A percentile compares a stretch with the other conserved stretches of the same genome.
Conservation (phyloP, 2,329 filamentous ascomycete species). For the Amesomyces nigricolor region DNA sequence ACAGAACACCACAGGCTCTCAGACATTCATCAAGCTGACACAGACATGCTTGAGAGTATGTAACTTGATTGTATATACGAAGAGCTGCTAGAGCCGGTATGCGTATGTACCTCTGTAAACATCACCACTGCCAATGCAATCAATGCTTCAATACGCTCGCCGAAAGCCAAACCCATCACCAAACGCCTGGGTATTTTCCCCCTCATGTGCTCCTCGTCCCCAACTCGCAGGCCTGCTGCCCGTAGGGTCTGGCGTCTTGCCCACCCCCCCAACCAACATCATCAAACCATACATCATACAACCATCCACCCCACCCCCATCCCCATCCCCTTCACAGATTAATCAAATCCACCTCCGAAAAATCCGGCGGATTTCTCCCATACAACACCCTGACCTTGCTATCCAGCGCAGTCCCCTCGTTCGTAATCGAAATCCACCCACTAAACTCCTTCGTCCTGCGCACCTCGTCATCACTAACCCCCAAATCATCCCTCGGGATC, state of each 20-base stretch:
- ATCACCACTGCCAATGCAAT: neutral
- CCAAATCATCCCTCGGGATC: conserved; percentile 87
- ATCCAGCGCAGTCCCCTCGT: conserved; percentile 84
- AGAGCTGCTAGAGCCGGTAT: neutral
- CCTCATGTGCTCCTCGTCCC: neutral
- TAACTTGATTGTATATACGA: neutral
- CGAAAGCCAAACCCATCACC: neutral
- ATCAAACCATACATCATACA: neutral
- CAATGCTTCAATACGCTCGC: neutral
- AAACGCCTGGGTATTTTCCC: conserved; percentile 13
- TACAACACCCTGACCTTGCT: conserved; percentile 78
- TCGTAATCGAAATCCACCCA: conserved; percentile 84
- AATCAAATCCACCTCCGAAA: conserved; percentile 82
- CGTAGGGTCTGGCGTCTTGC: no score
- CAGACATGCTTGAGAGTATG: neutral
- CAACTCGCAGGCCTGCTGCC: neutral
- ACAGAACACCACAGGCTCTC: no score
- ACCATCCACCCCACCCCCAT: neutral
- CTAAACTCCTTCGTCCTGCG: conserved; percentile 69
- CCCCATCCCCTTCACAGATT: conserved; percentile 48
- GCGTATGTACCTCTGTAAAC: neutral
- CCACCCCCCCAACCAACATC: neutral
- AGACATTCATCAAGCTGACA: no score
- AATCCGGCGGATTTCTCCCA: conserved; percentile 79
- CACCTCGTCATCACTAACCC: conserved; percentile 89